These are phyloP conservation scores for Brasilioporus rufonigricans DNA, from an alignment of 768 basidiomycete genomes.

Conservation along the genomic window DNA sequence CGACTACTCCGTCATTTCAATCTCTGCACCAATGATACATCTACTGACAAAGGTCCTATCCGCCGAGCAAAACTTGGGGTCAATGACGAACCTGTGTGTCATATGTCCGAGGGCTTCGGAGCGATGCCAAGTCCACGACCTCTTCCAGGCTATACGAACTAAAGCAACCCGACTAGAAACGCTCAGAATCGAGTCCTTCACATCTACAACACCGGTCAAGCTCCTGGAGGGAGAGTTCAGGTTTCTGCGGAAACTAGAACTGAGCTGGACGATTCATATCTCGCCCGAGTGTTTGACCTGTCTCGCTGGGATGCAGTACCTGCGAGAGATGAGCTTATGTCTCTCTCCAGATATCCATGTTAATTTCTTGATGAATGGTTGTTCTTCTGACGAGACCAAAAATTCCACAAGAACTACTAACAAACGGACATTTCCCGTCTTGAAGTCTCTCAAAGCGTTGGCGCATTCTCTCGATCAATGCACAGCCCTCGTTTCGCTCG, in stretches of 20 bases:
- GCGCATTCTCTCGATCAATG: constrained; percentile 29
- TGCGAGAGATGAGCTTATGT: constrained; percentile 24
- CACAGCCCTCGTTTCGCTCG: constrained; percentile 22
- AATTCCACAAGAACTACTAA: not conserved
- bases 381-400: not conserved
- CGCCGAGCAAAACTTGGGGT: constrained; percentile 12
- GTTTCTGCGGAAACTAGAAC: constrained; percentile 21
- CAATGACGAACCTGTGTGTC: constrained; percentile 23
- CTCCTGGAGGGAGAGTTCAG: constrained; percentile 17
- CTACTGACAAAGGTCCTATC: constrained; percentile 21
- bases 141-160: constrained; percentile 24
- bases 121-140: constrained; percentile 16
- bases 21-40: constrained; percentile 16
- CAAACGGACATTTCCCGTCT: constrained; percentile 19
- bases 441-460: constrained; percentile 24
- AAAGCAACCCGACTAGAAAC: constrained; percentile 19
- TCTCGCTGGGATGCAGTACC: constrained; percentile 19
- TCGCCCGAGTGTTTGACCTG: constrained; percentile 22
- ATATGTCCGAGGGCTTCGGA: constrained; percentile 22
- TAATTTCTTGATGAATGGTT: constrained; percentile 12
- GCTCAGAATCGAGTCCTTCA: constrained; percentile 24
- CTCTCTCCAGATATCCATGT: constrained; percentile 18
- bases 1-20: constrained; percentile 29
- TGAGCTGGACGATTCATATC: constrained; percentile 25
- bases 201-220: constrained; percentile 14